Evolutionary conservation across 73 alveolate genomes (phyloP).

Genomic region (Paramecium tetraurelia): DNA sequence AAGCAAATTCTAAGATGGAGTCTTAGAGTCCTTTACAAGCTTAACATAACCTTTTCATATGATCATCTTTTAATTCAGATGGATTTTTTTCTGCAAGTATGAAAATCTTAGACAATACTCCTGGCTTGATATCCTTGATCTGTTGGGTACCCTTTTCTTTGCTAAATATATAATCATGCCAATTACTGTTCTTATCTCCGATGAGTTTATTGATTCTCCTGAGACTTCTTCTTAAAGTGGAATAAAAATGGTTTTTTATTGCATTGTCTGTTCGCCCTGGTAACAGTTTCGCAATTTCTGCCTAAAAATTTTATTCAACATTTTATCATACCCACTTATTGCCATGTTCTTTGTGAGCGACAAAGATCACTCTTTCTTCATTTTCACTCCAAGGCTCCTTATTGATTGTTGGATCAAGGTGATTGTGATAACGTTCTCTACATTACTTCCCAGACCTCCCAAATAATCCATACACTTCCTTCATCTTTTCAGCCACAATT

Average conservation of each 20-base stretch:
- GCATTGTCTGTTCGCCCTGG: constrained; percentile 78
- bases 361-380: constrained; percentile 92
- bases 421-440: constrained; percentile 98
- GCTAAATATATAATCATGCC: not conserved
- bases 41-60: constrained; percentile 53
- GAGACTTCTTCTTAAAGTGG: constrained; percentile 73
- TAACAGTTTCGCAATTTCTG: constrained; percentile 61
- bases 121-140: constrained; percentile 64
- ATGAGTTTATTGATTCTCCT: constrained; percentile 60
- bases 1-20: constrained; percentile 59
- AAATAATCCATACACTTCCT: constrained; percentile 63
- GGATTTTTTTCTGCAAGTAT: constrained; percentile 60
- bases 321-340: constrained; percentile 82
- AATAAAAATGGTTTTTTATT: constrained; percentile 80
- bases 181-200: constrained; percentile 62
- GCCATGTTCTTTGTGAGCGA: constrained; percentile 88
- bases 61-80: constrained; percentile 56
- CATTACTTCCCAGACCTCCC: constrained; percentile 96
- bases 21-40: constrained; percentile 63
- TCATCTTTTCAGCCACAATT: constrained; percentile 70
- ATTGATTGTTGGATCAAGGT: constrained; percentile 91
- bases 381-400: constrained; percentile 90
- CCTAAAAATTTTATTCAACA: not conserved
- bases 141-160: constrained; percentile 57
- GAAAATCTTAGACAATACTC: constrained; percentile 58